Evolutionary conservation across 2,329 filamentous ascomycete species (phyloP), one percentile per base, ranked within the genome.

Genomic region (Biscogniauxia marginata): DNA sequence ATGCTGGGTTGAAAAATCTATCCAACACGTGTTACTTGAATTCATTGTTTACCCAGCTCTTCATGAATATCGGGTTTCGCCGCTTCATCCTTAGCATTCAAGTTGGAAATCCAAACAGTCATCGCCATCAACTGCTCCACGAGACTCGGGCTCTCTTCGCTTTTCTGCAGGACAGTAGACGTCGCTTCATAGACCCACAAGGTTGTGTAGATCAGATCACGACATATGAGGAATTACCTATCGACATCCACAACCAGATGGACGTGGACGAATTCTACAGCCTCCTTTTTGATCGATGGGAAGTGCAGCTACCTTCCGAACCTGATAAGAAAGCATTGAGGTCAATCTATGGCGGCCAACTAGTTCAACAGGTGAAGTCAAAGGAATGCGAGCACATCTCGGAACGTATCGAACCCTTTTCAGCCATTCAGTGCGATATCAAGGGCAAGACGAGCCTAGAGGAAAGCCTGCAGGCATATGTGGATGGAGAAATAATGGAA

Each of bases 231-330:
- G 89, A 92, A 56, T 82, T 86, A 2, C 80, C 84, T 16, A 96
- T 99, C 60, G 92, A 98, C 71, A 87, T 96, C 22, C 85, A 87
- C 54, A 85, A 90, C 57, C 95, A 99, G 72, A 98, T 99, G 91
- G 95, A 99, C 70, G 95, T 97, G 4, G 95, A 98, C 65, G 93
- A 97, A 70, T 99, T 98, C 70, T 98, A 96, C 76, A 96, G 95
- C 67, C 81, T 96, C 4, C 81, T 99, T 0, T 95, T 98, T 65
- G 92, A 96, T 71, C 85, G 92, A 22, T 92, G 92, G 84, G 96
- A 99, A 70, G 84, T 85, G 7, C 91, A 96, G 67, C 85, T 98
- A 62, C 73, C 82, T 18, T 81, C 83, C 8, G 73, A 79, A 1
- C 80, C 85, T n/a, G 84, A 85, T 30, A 96, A 90, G 72, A 86